Evolutionary conservation across 2,329 filamentous ascomycete species (phyloP), one percentile per base, ranked within the genome.

Genomic region (Cercospora brassicicola): DNA sequence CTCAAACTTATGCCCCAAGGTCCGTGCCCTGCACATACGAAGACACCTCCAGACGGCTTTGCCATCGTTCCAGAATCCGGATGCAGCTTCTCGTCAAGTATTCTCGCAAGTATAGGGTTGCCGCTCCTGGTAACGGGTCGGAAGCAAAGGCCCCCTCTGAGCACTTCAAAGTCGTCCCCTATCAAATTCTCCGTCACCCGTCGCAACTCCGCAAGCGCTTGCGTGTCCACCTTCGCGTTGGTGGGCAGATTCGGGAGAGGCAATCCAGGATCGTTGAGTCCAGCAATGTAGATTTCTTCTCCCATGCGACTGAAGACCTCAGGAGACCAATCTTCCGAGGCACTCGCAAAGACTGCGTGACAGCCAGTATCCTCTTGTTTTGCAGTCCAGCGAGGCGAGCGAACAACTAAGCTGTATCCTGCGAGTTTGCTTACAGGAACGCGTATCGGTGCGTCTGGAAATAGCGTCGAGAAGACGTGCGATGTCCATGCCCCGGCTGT

Each of bases 1-100:
- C 89, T 92, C 81, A 98, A 98, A 81, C 97, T 94, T n/a, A 98
- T 97, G 0, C 95, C 94, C 95, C 95, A 99, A 81, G 94, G 98
- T 1, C 93, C 97, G 82, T 99, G 95, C 0, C 95, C 95, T 0
- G 92, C 86, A 0, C 94, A 95, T 66, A 98, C 77, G 76, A 87
- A 94, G 0, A 94, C 88, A 3, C 91, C 90, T 1, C 89, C 88
- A 0, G 82, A 82, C 0, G 83, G 87, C 67, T 74, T 79, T 6
- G 85, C 75, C 0, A 81, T 79, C 11, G 73, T 75, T 1, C 88
- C 88, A 2, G 92, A 82, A 53, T 11, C 48, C 3, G 48, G 8
- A 6, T 26, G 18, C 10, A 51, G 23, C 48, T 83, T 81, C 11
- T 79, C 76, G 71, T 91, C 87, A 1, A 82, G 78, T 28, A 93